Evolutionary conservation across 768 basidiomycete species (phyloP).

Genomic region (Suillus variegatus): DNA sequence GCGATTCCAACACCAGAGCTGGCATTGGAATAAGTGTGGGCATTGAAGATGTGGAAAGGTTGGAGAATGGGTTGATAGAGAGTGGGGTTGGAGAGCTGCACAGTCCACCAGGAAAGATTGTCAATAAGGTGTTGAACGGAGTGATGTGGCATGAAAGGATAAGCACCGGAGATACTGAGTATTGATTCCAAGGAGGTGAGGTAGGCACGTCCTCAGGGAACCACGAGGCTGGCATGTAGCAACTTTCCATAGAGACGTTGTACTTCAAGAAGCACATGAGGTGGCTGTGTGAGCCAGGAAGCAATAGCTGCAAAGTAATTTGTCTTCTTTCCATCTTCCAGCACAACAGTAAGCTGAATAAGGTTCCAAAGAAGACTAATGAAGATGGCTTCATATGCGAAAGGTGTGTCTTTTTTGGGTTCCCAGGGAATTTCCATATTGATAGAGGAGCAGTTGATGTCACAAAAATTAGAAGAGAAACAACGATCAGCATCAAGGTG

Average conservation of each 20-base stretch:
- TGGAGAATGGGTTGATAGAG: not conserved
- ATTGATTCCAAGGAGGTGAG: not conserved
- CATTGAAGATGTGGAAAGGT: not conserved
- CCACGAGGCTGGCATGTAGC: not conserved
- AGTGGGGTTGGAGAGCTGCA: accelerated
- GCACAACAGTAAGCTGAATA: too few species aligned
- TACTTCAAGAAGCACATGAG: not conserved
- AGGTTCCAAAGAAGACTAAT: too few species aligned
- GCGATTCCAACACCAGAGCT: not conserved
- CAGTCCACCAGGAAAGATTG: not conserved
- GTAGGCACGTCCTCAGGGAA: not conserved
- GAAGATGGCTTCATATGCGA: too few species aligned
- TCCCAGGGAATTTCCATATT: too few species aligned
- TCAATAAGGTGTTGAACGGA: not conserved
- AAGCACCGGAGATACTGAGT: not conserved
- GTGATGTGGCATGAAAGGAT: not conserved
- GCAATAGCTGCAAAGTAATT: too few species aligned
- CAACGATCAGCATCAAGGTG: accelerated
- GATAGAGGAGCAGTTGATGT: too few species aligned
- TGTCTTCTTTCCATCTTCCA: too few species aligned
- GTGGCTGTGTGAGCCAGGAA: too few species aligned
- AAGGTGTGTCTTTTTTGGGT: too few species aligned
- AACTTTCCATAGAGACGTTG: not conserved
- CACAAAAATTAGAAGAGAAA: too few species aligned
- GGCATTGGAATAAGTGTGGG: not conserved